Evolutionary conservation across 78 protist genomes (phyloP), one percentile per base, ranked within the genome.

Genomic region (Tieghemostelium lacteum): DNA sequence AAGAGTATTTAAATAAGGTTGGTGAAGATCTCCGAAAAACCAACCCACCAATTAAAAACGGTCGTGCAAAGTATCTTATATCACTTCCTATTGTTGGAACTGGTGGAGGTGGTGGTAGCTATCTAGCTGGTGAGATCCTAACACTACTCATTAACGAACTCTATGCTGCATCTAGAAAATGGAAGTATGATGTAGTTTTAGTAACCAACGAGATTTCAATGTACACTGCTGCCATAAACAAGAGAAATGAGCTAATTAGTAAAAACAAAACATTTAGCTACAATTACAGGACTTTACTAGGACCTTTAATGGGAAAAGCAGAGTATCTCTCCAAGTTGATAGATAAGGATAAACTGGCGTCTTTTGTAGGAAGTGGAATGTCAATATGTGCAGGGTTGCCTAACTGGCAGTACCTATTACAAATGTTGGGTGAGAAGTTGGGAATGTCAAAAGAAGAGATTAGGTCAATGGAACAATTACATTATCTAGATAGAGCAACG

Each of bases 1-100:
- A 39, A 12, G 93, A 86, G 1, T 86, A 66, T 58, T 42, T 86
- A 0, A 64, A 74, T 72, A 19, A 36, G 7, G 93, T 86, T 1
- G 87, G 86, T 0, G 33, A 60, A 10, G 93, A 86, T 58, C 61
- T 86, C 0, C 26, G 28, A 33, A 1, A 28, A 16, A 60, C 60
- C 22, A 71, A 86, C 22, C 93, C 93, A 33, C 76, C 67, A 4
- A 66, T 40, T 16, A 86, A 75, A 49, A 86, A 86, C 31, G 73
- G 73, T 1, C 10, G 93, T 19, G n/a, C 61, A 31, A 80, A 88
- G 50, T 73, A 72, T 40, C 12, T 94, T 49, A 52, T 94, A 14
- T 78, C 80, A n/a, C 36, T 94, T 14, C 96, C 96, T 8, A 85
- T 94, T 14, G 58, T 94, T 1, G 96, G 96, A 6, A 94, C 96